phyloP scores from a whole-genome alignment of 176 grass and related monocot genomes.

The Carex cristatella region DNA sequence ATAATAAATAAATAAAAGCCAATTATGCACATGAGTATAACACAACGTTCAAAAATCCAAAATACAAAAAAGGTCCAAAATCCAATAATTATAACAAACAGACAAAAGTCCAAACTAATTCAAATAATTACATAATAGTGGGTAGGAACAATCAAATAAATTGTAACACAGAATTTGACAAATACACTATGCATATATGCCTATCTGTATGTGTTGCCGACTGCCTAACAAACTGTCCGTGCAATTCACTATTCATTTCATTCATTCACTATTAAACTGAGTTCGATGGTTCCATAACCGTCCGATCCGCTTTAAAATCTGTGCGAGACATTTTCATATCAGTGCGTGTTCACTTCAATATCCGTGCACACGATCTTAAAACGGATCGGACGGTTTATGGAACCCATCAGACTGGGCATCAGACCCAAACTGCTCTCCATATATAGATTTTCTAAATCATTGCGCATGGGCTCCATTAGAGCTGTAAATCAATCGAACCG shows the following conservation, averaged over 20 bases:
- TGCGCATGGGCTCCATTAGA: background rate
- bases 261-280: background rate
- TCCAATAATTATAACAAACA: background rate
- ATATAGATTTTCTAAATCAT: background rate
- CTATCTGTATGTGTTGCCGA: background rate
- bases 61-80: background rate
- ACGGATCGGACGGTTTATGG: too few species aligned
- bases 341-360: too few species aligned
- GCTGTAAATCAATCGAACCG: too few species aligned
- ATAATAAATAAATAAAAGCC: background rate
- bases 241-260: background rate
- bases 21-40: background rate
- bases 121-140: background rate
- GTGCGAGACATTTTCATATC: too few species aligned
- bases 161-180: background rate
- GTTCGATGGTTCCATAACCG: too few species aligned
- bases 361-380: too few species aligned
- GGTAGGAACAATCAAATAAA: background rate
- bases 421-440: background rate
- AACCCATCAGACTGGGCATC: too few species aligned
- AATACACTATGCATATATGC: too few species aligned
- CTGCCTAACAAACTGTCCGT: background rate
- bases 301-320: too few species aligned
- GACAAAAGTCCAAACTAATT: background rate
- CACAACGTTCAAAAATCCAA: background rate